These are phyloP conservation scores for Sporisorium graminicola DNA, from an alignment of 1,284 basidiomycete genomes.

Conservation along the genomic window DNA sequence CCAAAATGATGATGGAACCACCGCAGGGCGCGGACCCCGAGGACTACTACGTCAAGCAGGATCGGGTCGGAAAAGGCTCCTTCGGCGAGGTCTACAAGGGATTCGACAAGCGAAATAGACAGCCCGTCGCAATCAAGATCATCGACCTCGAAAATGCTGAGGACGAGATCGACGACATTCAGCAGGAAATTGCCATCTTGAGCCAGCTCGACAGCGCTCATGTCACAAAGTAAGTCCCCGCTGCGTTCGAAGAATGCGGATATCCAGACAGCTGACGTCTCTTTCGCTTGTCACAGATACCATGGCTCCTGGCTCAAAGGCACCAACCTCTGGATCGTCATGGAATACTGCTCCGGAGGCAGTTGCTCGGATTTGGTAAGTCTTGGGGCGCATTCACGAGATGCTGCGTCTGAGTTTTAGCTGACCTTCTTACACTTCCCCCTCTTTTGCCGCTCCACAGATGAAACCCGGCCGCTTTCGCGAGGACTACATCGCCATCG, in stretches of 20 bases:
- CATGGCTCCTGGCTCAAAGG: constrained; percentile 96
- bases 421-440: constrained; percentile 9
- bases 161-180: constrained; percentile 99
- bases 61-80: constrained; percentile 78
- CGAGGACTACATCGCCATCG: constrained; percentile 98
- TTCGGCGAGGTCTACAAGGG: constrained; percentile 69
- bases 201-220: constrained; percentile 95
- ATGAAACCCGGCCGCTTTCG: constrained; percentile 98
- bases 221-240: constrained; percentile 80
- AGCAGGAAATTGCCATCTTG: constrained; percentile 97
- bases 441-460: constrained; percentile 71
- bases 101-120: constrained; percentile 57
- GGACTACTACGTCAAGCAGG: constrained; percentile 86
- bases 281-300: constrained; percentile 75
- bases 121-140: constrained; percentile 82
- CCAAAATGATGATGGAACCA: constrained; percentile 37
- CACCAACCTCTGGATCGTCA: constrained; percentile 95
- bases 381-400: neutral
- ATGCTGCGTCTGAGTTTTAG: constrained; percentile 15
- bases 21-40: constrained; percentile 61
- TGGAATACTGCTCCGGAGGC: constrained; percentile 84
- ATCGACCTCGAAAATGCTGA: constrained; percentile 98
- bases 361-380: constrained; percentile 73
- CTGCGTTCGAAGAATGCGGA: neutral
- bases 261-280: constrained; percentile 1